A percentile compares a stretch with the other conserved stretches of the same genome.
These are phyloP conservation scores for Rhododendron kiyosumense DNA, from an alignment of 148 eudicot species.

Conservation along the genomic window DNA sequence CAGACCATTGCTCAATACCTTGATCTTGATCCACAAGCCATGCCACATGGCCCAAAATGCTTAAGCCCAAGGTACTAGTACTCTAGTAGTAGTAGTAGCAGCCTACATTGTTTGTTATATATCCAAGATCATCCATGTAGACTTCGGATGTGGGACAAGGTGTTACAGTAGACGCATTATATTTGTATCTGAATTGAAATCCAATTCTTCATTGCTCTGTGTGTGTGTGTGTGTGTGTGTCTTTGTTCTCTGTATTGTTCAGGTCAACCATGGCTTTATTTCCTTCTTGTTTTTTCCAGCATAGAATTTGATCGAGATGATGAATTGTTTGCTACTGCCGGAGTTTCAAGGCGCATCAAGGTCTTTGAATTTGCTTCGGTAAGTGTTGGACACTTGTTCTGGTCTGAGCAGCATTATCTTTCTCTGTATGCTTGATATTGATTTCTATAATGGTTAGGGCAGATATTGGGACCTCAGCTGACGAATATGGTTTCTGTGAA, in stretches of 20 bases:
- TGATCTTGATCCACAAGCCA: too few relatives aligned
- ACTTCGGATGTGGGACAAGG: neutral
- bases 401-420: slow-evolving; percentile 6
- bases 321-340: slow-evolving; percentile 94
- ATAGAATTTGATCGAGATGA: slow-evolving; percentile 96
- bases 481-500: neutral
- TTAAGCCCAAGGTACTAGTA: too few relatives aligned
- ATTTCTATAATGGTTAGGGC: neutral
- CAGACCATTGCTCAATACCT: too few relatives aligned
- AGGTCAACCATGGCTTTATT: slow-evolving; percentile 1
- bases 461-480: neutral
- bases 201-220: neutral
- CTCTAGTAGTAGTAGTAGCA: too few relatives aligned
- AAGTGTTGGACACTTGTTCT: slow-evolving; percentile 16
- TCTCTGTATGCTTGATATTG: neutral
- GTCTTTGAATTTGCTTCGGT: slow-evolving; percentile 83
- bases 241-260: neutral
- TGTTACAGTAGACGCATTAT: neutral
- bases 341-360: slow-evolving; percentile 90
- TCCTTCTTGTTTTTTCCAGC: slow-evolving; percentile 45
- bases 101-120: too few relatives aligned
- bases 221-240: neutral
- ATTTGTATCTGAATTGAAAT: neutral
- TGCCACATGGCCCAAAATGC: too few relatives aligned
- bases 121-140: too few relatives aligned